Base-by-base conservation (phyloP, 2,329 filamentous ascomycete genomes). In the Colletotrichum liriopes region DNA sequence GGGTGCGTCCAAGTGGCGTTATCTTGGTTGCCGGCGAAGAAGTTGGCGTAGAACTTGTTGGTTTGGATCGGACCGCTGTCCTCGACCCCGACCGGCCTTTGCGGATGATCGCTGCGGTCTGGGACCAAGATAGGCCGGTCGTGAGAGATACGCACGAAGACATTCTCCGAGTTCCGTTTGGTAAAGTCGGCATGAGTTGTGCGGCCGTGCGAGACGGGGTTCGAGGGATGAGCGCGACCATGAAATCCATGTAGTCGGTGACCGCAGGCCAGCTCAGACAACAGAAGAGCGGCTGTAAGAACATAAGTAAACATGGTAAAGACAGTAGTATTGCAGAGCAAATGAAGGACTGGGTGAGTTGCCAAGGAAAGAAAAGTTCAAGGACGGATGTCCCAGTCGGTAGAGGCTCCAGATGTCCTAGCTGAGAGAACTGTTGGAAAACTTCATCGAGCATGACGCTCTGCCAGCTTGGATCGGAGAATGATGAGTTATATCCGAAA, bases 11-110 rank as follows among this genome's bases (percentile, higher is more conserved):
- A 96, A 1, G 90, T 85, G 1, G 89, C 85, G 20, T 87, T 86
- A 8, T 85, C 87, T 79, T 95, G 93, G 39, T 83, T 86, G 14
- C 90, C 91, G 1, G 96, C 84, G 79, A 93, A 93, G 72, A 94
- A 89, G 75, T 94, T 94, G 71, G 90, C 85, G 76, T 92, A 92
- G 80, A 93, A 93, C 77, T 92, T 93, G 83, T 93, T 93, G 12
- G 92, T 93, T 49, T 87, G 83, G 63, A 92, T 81, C 2, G 90
- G 87, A 0, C 78, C 77, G 35, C 68, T 58, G 12, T 55, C 52
- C 23, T 26, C 23, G 14, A 72, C 52, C 8, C 69, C 65, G 23
- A 72, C 59, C 8, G 69, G 69, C 58, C 39, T 58, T 18, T 72
- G 69, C 12, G 69, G 69, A n/a, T 72, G 69, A 32, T 68, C 65